Evolutionary conservation across 768 basidiomycete genomes (phyloP).

Genomic region (Leccinum arenicola): DNA sequence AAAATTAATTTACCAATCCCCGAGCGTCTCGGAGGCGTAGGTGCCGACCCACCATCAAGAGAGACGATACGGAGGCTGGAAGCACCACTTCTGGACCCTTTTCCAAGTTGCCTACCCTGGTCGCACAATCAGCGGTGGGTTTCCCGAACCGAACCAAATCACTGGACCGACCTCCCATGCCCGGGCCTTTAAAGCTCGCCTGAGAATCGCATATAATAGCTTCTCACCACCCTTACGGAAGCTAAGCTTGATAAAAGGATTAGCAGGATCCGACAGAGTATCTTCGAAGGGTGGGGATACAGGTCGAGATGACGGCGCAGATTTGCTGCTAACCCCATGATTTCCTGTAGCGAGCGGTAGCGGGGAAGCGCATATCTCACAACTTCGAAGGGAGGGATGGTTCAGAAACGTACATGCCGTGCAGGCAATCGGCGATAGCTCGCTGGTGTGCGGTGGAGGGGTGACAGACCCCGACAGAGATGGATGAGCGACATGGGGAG

Average conservation of each 20-base stretch:
- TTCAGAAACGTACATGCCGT: constrained; percentile 93
- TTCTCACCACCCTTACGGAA: constrained; percentile 92
- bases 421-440: constrained; percentile 54
- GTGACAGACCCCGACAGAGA: constrained; percentile 19
- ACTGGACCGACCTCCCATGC: constrained; percentile 63
- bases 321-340: constrained; percentile 41
- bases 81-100: constrained; percentile 16
- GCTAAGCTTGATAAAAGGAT: constrained; percentile 73
- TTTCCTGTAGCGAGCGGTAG: constrained; percentile 40
- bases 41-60: constrained; percentile 16
- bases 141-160: not conserved
- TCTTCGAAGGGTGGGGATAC: constrained; percentile 42
- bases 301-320: constrained; percentile 66
- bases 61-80: constrained; percentile 20
- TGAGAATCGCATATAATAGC: constrained; percentile 73
- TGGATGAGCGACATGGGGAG: constrained; percentile 25
- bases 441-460: constrained; percentile 21
- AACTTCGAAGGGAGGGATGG: constrained; percentile 63
- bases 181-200: constrained; percentile 64
- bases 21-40: constrained; percentile 19
- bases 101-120: constrained; percentile 33
- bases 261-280: constrained; percentile 26
- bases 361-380: constrained; percentile 84
- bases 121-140: constrained; percentile 1
- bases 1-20: constrained; percentile 27